A percentile compares a stretch with the other conserved stretches of the same genome.
These are phyloP conservation scores for Kluyveromyces marxianus DNA, from an alignment of 1,139 yeast genomes.

Conservation along the genomic window DNA sequence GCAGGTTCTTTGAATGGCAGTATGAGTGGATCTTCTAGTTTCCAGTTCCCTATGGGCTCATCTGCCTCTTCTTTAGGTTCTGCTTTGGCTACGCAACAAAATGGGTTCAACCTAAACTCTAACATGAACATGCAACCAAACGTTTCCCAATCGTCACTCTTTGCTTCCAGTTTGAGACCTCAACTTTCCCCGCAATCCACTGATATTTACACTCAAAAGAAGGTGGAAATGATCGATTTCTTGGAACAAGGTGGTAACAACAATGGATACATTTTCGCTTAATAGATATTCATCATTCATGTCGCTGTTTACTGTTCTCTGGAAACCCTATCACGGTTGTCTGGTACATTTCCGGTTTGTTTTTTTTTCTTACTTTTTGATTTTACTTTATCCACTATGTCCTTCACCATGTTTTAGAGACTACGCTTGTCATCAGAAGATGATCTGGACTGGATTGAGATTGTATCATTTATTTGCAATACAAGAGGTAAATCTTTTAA, in stretches of 20 bases:
- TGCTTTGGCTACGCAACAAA: neutral
- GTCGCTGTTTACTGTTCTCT: neutral
- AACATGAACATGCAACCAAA: neutral
- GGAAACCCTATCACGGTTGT: too few species aligned
- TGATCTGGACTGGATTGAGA: too few species aligned
- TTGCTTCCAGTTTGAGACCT: slow-evolving; percentile 8
- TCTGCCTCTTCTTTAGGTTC: slow-evolving; percentile 6
- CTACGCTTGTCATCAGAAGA: too few species aligned
- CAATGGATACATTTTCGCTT: slow-evolving; percentile 21
- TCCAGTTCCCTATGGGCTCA: slow-evolving; percentile 5
- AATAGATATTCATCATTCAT: neutral
- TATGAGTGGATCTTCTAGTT: slow-evolving; percentile 5
- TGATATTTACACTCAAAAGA: slow-evolving; percentile 12
- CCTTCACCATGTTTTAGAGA: too few species aligned
- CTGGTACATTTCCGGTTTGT: too few species aligned
- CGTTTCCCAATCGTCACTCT: slow-evolving; percentile 1
- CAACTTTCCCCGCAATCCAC: slow-evolving; percentile 13
- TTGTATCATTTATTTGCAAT: too few species aligned
- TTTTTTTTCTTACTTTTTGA: too few species aligned
- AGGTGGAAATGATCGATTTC: slow-evolving; percentile 17
- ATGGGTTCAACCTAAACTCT: slow-evolving; percentile 1
- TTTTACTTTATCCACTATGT: too few species aligned
- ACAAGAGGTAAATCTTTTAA: too few species aligned
- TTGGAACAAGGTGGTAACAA: slow-evolving; percentile 25
- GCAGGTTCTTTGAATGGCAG: slow-evolving; percentile 1